Conservation (phyloP, 352 stramenopile genomes). For the Phytophthora meadii region DNA sequence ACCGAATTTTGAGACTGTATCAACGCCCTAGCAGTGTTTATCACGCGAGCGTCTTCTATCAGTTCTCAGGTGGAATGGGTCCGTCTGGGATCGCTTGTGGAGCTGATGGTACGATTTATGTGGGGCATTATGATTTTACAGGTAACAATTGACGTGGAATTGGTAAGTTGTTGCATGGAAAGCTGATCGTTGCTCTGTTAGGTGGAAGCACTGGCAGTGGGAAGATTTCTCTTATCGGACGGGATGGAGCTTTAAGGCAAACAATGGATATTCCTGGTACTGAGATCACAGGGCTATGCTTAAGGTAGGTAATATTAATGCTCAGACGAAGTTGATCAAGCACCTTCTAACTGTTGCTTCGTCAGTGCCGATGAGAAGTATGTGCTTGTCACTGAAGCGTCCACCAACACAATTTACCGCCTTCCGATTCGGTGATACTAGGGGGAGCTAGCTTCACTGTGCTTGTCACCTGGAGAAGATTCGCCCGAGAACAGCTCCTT, state of each 20-base stretch:
- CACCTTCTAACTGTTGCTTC: conserved; percentile 1
- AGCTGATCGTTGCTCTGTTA: conserved; percentile 10
- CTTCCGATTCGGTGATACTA: conserved; percentile 45
- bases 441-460: conserved; percentile 27
- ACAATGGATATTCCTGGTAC: conserved; percentile 64
- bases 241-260: conserved; percentile 51
- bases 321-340: no score
- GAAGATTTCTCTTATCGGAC: conserved; percentile 73
- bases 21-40: conserved; percentile 73
- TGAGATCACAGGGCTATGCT: conserved; percentile 81
- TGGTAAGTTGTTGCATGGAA: neutral
- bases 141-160: conserved; percentile 30
- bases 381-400: conserved; percentile 82
- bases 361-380: conserved; percentile 56
- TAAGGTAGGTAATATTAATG: conserved; percentile 49
- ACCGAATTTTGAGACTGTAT: conserved; percentile 77
- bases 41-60: conserved; percentile 83
- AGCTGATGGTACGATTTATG: conserved; percentile 66
- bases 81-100: conserved; percentile 79
- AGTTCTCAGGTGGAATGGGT: conserved; percentile 82
- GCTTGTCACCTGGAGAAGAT: conserved; percentile 23
- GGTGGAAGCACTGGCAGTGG: conserved; percentile 45
- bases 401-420: conserved; percentile 72
- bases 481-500: conserved; percentile 84
- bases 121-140: conserved; percentile 88